Conservation (phyloP, 2,329 filamentous ascomycete species). For the Gliomastix tumulicola region DNA sequence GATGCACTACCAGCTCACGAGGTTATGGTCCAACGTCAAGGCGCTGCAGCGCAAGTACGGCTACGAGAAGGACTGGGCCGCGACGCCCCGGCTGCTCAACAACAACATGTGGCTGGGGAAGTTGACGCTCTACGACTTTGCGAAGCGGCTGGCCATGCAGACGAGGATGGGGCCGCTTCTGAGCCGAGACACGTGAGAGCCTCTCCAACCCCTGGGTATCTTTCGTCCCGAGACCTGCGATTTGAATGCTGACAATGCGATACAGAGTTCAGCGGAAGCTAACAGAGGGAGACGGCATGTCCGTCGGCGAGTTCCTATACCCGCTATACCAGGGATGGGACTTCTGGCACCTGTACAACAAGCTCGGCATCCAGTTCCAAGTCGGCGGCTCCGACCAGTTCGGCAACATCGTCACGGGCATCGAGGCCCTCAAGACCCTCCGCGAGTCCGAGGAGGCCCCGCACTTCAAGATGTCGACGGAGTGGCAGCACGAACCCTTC, state of each 20-base stretch:
- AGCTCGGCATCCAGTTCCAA: slow-evolving; percentile 68
- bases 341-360: slow-evolving; percentile 79
- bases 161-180: slow-evolving; percentile 83
- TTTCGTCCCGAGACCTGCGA: too few species aligned
- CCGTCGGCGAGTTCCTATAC: slow-evolving; percentile 87
- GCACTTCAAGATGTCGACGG: slow-evolving; percentile 25
- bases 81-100: slow-evolving; percentile 64
- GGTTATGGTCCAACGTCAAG: slow-evolving; percentile 70
- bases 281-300: slow-evolving; percentile 85
- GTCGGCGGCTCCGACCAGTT: slow-evolving; percentile 95
- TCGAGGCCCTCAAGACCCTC: slow-evolving; percentile 76
- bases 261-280: slow-evolving; percentile 69
- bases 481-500: slow-evolving; percentile 52
- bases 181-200: slow-evolving; percentile 72
- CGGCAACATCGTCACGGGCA: slow-evolving; percentile 88
- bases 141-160: slow-evolving; percentile 64
- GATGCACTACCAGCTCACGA: slow-evolving; percentile 63
- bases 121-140: slow-evolving; percentile 65
- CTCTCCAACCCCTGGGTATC: background rate
- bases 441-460: slow-evolving; percentile 48
- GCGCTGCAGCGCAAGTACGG: slow-evolving; percentile 57
- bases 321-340: slow-evolving; percentile 94
- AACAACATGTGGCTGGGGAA: slow-evolving; percentile 80
- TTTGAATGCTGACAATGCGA: slow-evolving; percentile 10
- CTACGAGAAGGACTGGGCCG: slow-evolving; percentile 55